A percentile compares a stretch with the other conserved stretches of the same genome.
phyloP scores from a whole-genome alignment of 306 rosid species.

The Ormosia semicastrata region DNA sequence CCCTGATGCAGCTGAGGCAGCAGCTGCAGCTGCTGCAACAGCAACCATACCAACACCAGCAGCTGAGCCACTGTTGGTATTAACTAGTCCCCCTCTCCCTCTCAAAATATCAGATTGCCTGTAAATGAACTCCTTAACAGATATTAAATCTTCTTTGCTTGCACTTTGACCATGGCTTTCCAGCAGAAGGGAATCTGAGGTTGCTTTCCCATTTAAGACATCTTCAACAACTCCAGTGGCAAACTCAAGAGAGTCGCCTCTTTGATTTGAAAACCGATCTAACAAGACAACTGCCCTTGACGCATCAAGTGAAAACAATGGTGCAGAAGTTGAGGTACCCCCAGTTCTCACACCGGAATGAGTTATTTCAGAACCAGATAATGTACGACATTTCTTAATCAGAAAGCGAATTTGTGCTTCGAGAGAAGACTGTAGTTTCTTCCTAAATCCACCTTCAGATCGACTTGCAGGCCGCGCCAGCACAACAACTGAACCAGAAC shows the following conservation, averaged over 20 bases:
- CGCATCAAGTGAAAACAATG: constrained; percentile 87
- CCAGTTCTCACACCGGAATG: constrained; percentile 69
- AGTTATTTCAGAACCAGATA: constrained; percentile 67
- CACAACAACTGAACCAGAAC: constrained; percentile 81
- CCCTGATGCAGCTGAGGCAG: constrained; percentile 80
- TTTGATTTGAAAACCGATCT: constrained; percentile 58
- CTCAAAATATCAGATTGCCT: constrained; percentile 83
- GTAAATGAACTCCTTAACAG: constrained; percentile 81
- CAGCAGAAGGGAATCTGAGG: constrained; percentile 84
- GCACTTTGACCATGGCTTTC: constrained; percentile 76
- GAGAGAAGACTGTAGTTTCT: constrained; percentile 82
- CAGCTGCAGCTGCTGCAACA: constrained; percentile 87
- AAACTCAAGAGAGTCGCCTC: constrained; percentile 75
- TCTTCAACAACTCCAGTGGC: constrained; percentile 77
- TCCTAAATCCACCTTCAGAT: constrained; percentile 78
- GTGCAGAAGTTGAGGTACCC: constrained; percentile 50
- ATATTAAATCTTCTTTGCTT: constrained; percentile 67
- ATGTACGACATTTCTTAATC: constrained; percentile 73
- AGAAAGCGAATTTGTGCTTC: constrained; percentile 85
- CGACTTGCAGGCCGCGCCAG: constrained; percentile 84
- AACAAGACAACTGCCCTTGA: constrained; percentile 76
- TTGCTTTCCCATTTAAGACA: constrained; percentile 73
- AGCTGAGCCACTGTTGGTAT: constrained; percentile 68
- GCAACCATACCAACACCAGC: constrained; percentile 93
- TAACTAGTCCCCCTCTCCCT: constrained; percentile 71